Percentiles rank a stretch among this genome's conserved stretches.
Conservation (phyloP, 768 basidiomycete species). For the Kondoa malvinella region DNA sequence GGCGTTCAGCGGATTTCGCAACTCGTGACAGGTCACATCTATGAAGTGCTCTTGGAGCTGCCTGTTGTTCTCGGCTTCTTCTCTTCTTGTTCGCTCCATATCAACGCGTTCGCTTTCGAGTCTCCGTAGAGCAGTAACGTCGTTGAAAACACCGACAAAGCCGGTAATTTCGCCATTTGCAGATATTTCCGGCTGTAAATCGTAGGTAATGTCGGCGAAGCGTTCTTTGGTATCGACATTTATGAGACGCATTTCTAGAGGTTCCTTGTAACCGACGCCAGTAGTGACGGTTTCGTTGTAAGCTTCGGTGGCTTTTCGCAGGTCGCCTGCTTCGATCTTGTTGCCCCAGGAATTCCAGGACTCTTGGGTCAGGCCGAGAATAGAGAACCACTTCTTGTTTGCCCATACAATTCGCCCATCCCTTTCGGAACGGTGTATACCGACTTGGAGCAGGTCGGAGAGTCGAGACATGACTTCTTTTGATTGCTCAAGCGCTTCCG, state of each 20-base stretch:
- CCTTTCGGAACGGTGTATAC: conserved; percentile 14
- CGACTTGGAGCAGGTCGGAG: conserved; percentile 19
- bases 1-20: conserved; percentile 16
- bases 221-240: neutral
- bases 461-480: conserved; percentile 12
- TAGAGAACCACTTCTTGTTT: conserved; percentile 15
- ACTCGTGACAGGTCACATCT: conserved; percentile 4
- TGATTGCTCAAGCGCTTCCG: conserved; percentile 13
- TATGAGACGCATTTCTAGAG: conserved; percentile 14
- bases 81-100: conserved; percentile 8
- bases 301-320: neutral
- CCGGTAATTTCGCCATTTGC: conserved; percentile 5
- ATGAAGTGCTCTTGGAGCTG: conserved; percentile 16
- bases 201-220: conserved; percentile 15
- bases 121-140: conserved; percentile 14
- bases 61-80: conserved; percentile 14
- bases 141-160: conserved; percentile 16
- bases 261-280: conserved; percentile 12
- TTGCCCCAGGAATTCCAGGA: conserved; percentile 7
- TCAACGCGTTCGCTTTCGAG: conserved; percentile 15
- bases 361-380: conserved; percentile 7
- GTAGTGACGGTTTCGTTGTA: conserved; percentile 9
- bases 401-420: conserved; percentile 14
- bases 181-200: conserved; percentile 14
- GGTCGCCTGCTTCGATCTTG: neutral